Evolutionary conservation across 129 eudicot genomes (phyloP), one percentile per base, ranked within the genome.

Genomic region (Pseudognaphalium luteoalbum): DNA sequence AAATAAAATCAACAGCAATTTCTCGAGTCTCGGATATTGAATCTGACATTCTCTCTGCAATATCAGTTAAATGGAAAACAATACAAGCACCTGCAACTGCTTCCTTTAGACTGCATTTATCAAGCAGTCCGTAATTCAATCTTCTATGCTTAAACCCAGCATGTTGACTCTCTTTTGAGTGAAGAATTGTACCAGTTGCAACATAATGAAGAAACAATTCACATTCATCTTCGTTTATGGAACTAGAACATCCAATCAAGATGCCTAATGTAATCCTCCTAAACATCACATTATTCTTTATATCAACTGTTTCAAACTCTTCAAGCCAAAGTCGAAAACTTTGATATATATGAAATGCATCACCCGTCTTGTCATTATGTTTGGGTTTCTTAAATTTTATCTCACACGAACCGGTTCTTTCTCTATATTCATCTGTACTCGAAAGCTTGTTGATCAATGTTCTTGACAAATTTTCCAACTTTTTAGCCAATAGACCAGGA

Each of bases 141-240:
- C 78, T 77, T 65, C 59, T 77, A 54, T 71, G 81, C 78, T 72
- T 80, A 51, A 62, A 69, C 70, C 88, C 80, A 21, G 67, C 56
- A 51, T 33, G n/a, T 72, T 73, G 72, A 73, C 72, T 73, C 47
- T 67, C 77, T 67, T 70, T 39, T 42, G 83, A 79, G 19, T 59
- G 75, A 5, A 80, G 65, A 71, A 81, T 41, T 25, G 28, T 81
- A 56, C 97, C 96, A 35, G 87, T 88, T 74, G 92, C 88, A 85
- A 83, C 86, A 82, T 83, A 91, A 75, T 88, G 97, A 82, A 91
- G 87, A 85, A 88, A 77, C 76, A 71, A 66, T 42, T 86, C 91
- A 70, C 83, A 88, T 35, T 75, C 90, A 29, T 80, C 88, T 62
- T 82, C 86, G 44, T 22, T 70, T 75, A 88, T 33, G 64, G 80